phyloP scores from a whole-genome alignment of 495 filamentous ascomycete genomes.

The Acidiella bohemica region DNA sequence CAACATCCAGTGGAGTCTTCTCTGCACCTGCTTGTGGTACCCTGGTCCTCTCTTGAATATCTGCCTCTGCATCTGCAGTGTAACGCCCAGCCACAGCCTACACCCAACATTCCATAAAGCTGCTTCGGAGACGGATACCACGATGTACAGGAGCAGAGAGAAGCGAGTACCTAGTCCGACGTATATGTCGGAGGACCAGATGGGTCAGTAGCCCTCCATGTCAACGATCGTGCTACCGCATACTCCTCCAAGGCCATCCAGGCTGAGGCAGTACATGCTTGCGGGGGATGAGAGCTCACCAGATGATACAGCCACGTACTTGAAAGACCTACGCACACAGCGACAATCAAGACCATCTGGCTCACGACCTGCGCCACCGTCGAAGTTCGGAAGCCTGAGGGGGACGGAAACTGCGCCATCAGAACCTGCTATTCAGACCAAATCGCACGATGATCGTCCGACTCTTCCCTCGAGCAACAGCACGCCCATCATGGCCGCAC shows the following conservation, averaged over 20 bases:
- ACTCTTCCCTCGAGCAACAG: conserved; percentile 7
- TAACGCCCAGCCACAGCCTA: too few species aligned
- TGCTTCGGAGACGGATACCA: too few species aligned
- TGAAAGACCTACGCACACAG: conserved; percentile 24
- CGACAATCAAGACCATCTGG: conserved; percentile 42
- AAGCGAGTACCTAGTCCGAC: conserved; percentile 46
- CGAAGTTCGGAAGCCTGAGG: conserved; percentile 29
- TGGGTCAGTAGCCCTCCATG: conserved; percentile 46
- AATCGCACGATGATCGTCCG: conserved; percentile 21
- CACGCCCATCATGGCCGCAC: conserved; percentile 10
- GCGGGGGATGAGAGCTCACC: conserved; percentile 70
- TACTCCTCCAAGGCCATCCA: conserved; percentile 20
- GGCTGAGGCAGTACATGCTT: conserved; percentile 20
- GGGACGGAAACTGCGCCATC: conserved; percentile 32
- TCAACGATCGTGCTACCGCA: conserved; percentile 18
- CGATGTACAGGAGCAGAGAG: conserved; percentile 21
- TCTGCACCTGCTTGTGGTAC: too few species aligned
- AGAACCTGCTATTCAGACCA: conserved; percentile 1
- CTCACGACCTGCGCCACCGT: conserved; percentile 59
- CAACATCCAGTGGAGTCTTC: too few species aligned
- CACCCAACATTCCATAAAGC: too few species aligned
- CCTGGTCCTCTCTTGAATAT: too few species aligned
- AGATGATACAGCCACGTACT: conserved; percentile 44
- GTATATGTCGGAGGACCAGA: conserved; percentile 79
- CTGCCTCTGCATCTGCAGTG: too few species aligned